Percentiles rank a stretch among this genome's conserved stretches.
Evolutionary conservation across 2,329 filamentous ascomycete species (phyloP).

Genomic region (Canariomyces notabilis): DNA sequence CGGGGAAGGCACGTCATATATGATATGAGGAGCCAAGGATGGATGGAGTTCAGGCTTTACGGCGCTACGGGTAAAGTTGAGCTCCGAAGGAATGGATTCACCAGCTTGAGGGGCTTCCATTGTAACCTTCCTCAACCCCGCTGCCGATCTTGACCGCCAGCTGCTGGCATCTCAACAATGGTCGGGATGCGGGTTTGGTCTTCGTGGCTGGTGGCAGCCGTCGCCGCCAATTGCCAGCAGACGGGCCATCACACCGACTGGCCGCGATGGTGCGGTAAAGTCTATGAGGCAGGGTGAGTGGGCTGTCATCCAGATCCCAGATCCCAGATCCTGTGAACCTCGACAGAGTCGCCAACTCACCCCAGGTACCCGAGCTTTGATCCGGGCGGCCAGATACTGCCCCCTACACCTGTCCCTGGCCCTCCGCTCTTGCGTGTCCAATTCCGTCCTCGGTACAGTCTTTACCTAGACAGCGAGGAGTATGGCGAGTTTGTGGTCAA

Average conservation of each 20-base stretch:
- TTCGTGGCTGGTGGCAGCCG: slow-evolving; percentile 2
- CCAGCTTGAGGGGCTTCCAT: background rate
- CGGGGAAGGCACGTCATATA: background rate
- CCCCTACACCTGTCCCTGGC: slow-evolving; percentile 29
- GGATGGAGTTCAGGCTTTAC: background rate
- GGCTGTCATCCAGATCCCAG: background rate
- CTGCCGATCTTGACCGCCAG: background rate
- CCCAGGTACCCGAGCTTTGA: slow-evolving; percentile 37
- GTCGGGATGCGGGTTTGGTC: slow-evolving; percentile 19
- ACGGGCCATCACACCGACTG: slow-evolving; percentile 40
- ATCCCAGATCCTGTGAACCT: no score
- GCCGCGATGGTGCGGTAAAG: slow-evolving; percentile 45
- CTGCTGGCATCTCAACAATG: slow-evolving; percentile 5
- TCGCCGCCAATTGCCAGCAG: slow-evolving; percentile 23
- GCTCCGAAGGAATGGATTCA: background rate
- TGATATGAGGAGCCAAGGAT: background rate
- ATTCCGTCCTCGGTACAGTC: slow-evolving; percentile 41
- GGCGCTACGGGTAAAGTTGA: slow-evolving; percentile 8
- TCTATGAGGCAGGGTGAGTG: slow-evolving; percentile 37
- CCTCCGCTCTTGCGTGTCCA: slow-evolving; percentile 39
- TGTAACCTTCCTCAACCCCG: background rate
- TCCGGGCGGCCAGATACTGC: slow-evolving; percentile 39
- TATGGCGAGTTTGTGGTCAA: slow-evolving; percentile 41
- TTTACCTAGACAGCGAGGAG: slow-evolving; percentile 40
- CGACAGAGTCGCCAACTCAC: background rate